A percentile compares a stretch with the other conserved stretches of the same genome.
Conservation (phyloP, 164 flowering plant species). For the Aristolochia fimbriata region DNA sequence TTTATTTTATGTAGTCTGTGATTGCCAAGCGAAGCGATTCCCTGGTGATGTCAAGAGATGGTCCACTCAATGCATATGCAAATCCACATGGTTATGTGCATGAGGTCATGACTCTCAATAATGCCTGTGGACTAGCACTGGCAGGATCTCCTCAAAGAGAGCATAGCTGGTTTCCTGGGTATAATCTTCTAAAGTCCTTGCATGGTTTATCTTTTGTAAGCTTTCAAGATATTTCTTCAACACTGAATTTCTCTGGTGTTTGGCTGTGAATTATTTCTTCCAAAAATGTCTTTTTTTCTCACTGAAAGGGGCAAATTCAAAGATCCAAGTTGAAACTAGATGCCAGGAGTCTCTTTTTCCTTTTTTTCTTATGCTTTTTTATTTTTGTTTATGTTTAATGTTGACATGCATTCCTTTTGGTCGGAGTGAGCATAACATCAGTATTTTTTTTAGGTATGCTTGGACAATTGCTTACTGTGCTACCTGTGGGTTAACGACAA, state of each 20-base stretch:
- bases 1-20: constrained; percentile 36
- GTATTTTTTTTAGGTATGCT: constrained; percentile 51
- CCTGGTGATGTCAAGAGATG: constrained; percentile 87
- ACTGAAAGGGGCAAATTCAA: no score
- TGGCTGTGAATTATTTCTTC: no score
- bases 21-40: constrained; percentile 81
- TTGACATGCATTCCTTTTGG: neutral
- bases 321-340: no score
- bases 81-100: constrained; percentile 71
- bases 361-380: neutral
- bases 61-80: constrained; percentile 89
- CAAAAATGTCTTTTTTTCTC: no score
- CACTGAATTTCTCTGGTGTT: no score
- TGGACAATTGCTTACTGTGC: constrained; percentile 74
- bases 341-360: no score
- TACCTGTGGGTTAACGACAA: constrained; percentile 38
- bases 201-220: no score
- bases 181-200: constrained; percentile 1
- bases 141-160: constrained; percentile 39
- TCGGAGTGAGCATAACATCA: neutral
- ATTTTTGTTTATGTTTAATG: neutral
- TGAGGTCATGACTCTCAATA: constrained; percentile 70
- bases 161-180: constrained; percentile 99
- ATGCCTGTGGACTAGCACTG: constrained; percentile 59
- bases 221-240: no score